Base-by-base conservation (phyloP, 108 stramenopile species). In the Nannochloropsis gaditana region DNA sequence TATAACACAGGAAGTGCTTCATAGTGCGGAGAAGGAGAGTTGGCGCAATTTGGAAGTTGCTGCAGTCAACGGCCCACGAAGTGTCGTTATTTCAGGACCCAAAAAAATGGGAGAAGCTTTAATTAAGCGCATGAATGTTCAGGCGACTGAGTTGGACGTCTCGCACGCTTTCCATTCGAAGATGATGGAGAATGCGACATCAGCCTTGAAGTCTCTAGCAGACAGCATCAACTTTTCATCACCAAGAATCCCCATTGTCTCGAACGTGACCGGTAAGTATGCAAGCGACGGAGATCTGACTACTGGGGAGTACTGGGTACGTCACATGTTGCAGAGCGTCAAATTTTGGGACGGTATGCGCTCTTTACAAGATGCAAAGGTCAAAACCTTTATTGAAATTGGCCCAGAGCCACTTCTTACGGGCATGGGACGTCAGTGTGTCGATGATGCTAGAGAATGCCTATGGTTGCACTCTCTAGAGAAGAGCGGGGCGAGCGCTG, bases 131-230 rank as follows among this genome's bases (percentile, higher is more conserved):
- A n/a, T 73, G 59, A 73, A 73, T 73, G 59, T 73, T n/a, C 19
- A 15, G n/a, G 59, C 59, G n/a, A 73, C 59, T 73, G 59, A 73
- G 59, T n/a, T 73, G 19, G 19, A 73, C 9, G 85, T 87, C 41
- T 86, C 85, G 9, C 89, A 86, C n/a, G 89, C 89, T 2, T 90
- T 89, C 86, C 88, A 90, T 79, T 86, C 85, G 3, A 89, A 89
- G 21, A 43, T 89, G 83, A 89, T 90, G 88, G 84, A 82, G 44
- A 44, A 9, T 5, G 89, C 88, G 42, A 87, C 88, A 11, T 41
- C 83, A 15, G 89, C 43, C 17, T 85, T 89, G 21, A 80, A 44
- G 9, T n/a, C 41, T 17, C 86, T 84, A 1, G 88, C 86, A 1
- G 44, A 84, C 45, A 86, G 43, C 41, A 82, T 84, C 45, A 43